phyloP scores from a whole-genome alignment of 2,329 filamentous ascomycete species.

The Zasmidium cellare region DNA sequence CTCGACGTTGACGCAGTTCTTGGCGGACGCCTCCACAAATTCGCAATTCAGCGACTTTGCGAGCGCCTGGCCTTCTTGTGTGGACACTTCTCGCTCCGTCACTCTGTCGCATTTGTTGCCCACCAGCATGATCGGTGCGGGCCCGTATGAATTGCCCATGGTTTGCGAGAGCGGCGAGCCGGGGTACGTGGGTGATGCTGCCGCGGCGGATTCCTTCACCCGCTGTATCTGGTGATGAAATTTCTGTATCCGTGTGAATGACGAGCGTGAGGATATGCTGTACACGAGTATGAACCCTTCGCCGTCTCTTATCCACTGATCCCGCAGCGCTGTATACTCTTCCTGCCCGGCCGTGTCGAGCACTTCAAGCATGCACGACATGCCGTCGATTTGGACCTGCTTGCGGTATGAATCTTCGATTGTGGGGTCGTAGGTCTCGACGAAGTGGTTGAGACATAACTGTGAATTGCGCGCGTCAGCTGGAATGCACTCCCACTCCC shows the following conservation, averaged over 20 bases:
- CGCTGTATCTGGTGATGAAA: slow-evolving; percentile 97
- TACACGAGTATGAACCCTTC: slow-evolving; percentile 98
- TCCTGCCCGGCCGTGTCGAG: slow-evolving; percentile 97
- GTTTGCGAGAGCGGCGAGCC: slow-evolving; percentile 68
- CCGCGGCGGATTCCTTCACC: slow-evolving; percentile 83
- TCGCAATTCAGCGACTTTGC: slow-evolving; percentile 92
- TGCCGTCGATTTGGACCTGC: slow-evolving; percentile 81
- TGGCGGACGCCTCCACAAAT: slow-evolving; percentile 94
- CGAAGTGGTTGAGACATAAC: slow-evolving; percentile 96
- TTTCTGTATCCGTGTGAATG: slow-evolving; percentile 89
- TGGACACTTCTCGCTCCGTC: slow-evolving; percentile 93
- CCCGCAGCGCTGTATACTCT: slow-evolving; percentile 93
- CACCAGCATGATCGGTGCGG: slow-evolving; percentile 94
- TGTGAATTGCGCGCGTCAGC: slow-evolving; percentile 42
- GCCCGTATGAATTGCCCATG: slow-evolving; percentile 58
- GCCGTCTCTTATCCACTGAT: slow-evolving; percentile 98
- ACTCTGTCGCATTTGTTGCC: slow-evolving; percentile 98
- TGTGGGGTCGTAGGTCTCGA: slow-evolving; percentile 79
- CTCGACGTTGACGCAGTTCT: slow-evolving; percentile 97
- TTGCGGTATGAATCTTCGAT: slow-evolving; percentile 70
- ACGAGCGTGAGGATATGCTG: slow-evolving; percentile 95
- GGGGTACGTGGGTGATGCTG: slow-evolving; percentile 73
- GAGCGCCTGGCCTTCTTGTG: slow-evolving; percentile 89
- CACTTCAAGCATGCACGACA: slow-evolving; percentile 96
- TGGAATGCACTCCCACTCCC: neutral